Conservation (phyloP, 768 basidiomycete species). For the Cytidiella melzeri region DNA sequence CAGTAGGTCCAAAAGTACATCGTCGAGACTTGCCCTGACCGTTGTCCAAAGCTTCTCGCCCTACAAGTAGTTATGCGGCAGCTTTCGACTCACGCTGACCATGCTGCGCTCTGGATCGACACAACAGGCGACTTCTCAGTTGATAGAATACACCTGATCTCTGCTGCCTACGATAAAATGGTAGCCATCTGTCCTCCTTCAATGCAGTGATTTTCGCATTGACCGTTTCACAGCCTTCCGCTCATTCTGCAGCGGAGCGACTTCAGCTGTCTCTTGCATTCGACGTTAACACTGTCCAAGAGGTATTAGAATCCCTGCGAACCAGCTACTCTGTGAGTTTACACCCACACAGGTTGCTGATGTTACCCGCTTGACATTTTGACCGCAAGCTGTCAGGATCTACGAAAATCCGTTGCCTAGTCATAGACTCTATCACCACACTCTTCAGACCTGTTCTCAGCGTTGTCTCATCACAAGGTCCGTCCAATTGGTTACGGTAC, state of each 20-base stretch:
- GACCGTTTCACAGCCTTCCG: conserved; percentile 1
- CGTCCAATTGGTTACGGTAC: background rate
- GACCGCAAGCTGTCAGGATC: no score
- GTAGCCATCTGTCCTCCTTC: background rate
- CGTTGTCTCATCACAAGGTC: conserved; percentile 58
- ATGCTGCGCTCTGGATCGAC: conserved; percentile 63
- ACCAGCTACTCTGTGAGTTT: background rate
- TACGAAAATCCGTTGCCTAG: conserved; percentile 28
- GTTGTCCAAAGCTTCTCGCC: conserved; percentile 45
- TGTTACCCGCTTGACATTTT: no score
- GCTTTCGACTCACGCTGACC: conserved; percentile 33
- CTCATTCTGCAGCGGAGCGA: conserved; percentile 39
- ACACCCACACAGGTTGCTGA: no score
- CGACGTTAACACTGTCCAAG: conserved; percentile 48
- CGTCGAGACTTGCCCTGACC: conserved; percentile 2
- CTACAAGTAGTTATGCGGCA: conserved; percentile 52
- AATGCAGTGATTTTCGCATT: background rate
- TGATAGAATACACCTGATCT: conserved; percentile 33
- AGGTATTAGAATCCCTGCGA: conserved; percentile 34
- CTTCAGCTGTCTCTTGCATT: conserved; percentile 55
- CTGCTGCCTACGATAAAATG: conserved; percentile 13
- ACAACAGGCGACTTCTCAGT: conserved; percentile 61
- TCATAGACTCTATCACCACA: conserved; percentile 62
- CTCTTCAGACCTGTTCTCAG: conserved; percentile 59
- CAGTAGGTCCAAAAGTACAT: conserved; percentile 36